These are phyloP conservation scores for Cinchona pubescens DNA, from an alignment of 257 asterid genomes.

Conservation along the genomic window DNA sequence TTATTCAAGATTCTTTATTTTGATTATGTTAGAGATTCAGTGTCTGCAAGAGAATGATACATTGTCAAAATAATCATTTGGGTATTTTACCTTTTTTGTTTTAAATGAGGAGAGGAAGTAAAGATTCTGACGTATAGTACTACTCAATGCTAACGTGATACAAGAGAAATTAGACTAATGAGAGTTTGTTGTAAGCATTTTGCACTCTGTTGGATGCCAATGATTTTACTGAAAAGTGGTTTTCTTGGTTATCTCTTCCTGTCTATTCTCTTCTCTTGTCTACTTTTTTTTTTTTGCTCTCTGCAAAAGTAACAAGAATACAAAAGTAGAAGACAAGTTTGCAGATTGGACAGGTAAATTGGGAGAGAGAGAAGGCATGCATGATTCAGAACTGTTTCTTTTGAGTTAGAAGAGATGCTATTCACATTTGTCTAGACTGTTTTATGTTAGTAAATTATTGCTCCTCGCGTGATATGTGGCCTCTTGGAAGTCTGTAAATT, in stretches of 20 bases:
- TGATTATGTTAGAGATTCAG: conserved; percentile 45
- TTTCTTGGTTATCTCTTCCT: conserved; percentile 41
- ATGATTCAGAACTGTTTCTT: conserved; percentile 22
- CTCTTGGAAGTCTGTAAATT: not conserved
- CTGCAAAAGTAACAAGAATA: conserved; percentile 16
- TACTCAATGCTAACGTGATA: conserved; percentile 57
- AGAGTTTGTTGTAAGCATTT: conserved; percentile 17
- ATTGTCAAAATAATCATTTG: conserved; percentile 46
- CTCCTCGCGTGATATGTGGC: conserved; percentile 16
- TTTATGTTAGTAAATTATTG: conserved; percentile 4
- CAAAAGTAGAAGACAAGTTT: conserved; percentile 36
- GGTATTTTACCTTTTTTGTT: conserved; percentile 28
- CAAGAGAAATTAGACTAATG: conserved; percentile 23
- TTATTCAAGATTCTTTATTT: conserved; percentile 54
- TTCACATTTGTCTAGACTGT: conserved; percentile 26
- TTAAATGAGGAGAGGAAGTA: conserved; percentile 36
- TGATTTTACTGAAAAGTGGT: conserved; percentile 63
- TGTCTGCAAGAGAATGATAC: conserved; percentile 34
- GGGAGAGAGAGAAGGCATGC: conserved; percentile 17
- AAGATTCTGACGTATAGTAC: conserved; percentile 55
- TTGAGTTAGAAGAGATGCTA: conserved; percentile 14
- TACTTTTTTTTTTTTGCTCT: conserved; percentile 20
- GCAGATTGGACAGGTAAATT: conserved; percentile 31
- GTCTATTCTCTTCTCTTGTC: conserved; percentile 5
- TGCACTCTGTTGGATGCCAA: conserved; percentile 35